Evolutionary conservation across 345 rosid species (phyloP), one percentile per base, ranked within the genome.

Genomic region (Corchorus olitorius): DNA sequence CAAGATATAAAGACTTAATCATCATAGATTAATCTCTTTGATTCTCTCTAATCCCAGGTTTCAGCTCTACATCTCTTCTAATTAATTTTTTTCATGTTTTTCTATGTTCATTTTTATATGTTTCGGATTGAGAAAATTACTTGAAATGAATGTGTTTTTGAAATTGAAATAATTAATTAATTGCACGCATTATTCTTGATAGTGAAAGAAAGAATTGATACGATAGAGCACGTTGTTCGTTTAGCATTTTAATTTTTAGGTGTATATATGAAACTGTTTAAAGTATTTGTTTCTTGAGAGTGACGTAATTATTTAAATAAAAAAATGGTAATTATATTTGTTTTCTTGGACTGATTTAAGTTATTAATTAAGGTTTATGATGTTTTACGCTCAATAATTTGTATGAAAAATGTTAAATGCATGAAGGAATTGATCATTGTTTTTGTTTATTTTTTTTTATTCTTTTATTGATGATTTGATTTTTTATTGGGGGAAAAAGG

Each of bases 1-100:
- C 56, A 19, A 6, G 72, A 68, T 68, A 19, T 22, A 68, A 48
- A 48, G 35, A 39, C 72, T 49, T 8, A 49, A 68, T 27, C 58
- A 8, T 27, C 55, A 14, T 10, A 11, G 53, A 20, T 45, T 66
- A 45, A 19, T 20, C 19, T 27, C 55, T 68, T 49, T 49, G 58
- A 33, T 68, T 39, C 19, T 49, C 58, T 68, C 33, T 27, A 27
- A 49, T 49, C 43, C 14, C 70, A 65, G 70, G 70, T 65, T 41
- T 65, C 43, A 3, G 19, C 16, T 68, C 58, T 68, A 8, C 41
- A 68, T 49, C 49, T 49, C 3, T 8, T 12, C 3, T 15, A 16
- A 49, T 20, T 12, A 12, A 11, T 13, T 11, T 12, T 46, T 41
- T n/a, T 5, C 19, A 14, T 14, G 12, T 46, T 12, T 66, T 39